These are phyloP conservation scores for Podila minutissima DNA, from an alignment of 192 early-diverging fungal genomes.

Conservation along the genomic window DNA sequence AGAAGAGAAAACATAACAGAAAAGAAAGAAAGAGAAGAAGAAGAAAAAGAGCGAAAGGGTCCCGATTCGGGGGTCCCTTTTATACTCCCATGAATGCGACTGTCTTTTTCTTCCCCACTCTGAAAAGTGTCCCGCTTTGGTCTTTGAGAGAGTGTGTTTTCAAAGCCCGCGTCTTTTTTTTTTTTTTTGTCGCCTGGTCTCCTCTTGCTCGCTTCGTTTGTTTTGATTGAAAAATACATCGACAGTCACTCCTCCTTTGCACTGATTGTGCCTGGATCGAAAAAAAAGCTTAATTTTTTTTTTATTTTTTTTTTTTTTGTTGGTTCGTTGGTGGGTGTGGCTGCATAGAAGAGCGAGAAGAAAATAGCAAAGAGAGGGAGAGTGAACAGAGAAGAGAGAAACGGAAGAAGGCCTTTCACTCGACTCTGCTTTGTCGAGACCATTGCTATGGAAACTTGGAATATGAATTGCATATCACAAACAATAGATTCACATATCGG, in stretches of 20 bases:
- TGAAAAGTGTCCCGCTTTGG: too few species aligned
- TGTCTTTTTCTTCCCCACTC: too few species aligned
- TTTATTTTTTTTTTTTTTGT: background rate
- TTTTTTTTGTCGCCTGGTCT: background rate
- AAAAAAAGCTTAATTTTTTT: background rate
- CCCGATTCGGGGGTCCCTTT: conserved; percentile 1
- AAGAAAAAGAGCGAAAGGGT: conserved; percentile 26
- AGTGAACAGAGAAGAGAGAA: background rate
- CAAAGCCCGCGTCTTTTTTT: conserved; percentile 4
- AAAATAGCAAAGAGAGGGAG: background rate
- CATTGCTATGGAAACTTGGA: too few species aligned
- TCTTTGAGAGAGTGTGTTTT: background rate
- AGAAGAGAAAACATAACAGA: conserved; percentile 26
- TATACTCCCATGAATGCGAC: background rate
- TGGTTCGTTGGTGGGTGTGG: background rate
- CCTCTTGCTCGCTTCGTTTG: background rate
- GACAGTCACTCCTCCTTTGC: background rate
- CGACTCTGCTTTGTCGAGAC: too few species aligned
- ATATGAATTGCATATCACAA: too few species aligned
- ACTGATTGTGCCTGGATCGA: background rate
- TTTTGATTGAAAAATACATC: background rate
- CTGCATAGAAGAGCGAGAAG: background rate
- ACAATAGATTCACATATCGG: too few species aligned
- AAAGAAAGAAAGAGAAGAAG: conserved; percentile 28
- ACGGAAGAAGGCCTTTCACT: too few species aligned